A percentile compares a stretch with the other conserved stretches of the same genome.
Conservation (phyloP, 805 yeast species). For the Metschnikowia borealis region DNA sequence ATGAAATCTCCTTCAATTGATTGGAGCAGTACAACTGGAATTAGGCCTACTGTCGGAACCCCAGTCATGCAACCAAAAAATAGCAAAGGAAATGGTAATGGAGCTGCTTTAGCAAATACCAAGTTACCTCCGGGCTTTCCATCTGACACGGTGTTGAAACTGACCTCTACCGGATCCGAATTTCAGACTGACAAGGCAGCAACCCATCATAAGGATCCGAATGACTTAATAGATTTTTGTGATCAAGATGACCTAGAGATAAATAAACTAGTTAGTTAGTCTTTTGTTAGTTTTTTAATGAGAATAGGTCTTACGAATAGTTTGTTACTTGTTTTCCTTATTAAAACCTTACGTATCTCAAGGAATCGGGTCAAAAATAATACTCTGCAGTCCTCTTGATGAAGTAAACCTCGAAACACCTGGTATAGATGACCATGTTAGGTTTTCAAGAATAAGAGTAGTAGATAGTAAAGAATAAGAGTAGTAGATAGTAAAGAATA, state of each 20-base stretch:
- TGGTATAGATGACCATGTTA: too few relatives aligned
- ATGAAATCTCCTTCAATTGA: not conserved
- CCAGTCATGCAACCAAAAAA: too few relatives aligned
- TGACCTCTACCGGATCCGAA: conserved; percentile 15
- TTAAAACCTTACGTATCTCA: not conserved
- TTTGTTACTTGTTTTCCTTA: too few relatives aligned
- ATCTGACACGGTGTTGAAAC: conserved; percentile 25
- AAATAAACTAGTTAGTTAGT: not conserved
- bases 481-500: too few relatives aligned
- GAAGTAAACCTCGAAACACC: too few relatives aligned
- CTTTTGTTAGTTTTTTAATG: not conserved
- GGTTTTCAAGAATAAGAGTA: too few relatives aligned
- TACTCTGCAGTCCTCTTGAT: too few relatives aligned
- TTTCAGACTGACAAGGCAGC: not conserved
- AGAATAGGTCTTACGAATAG: too few relatives aligned
- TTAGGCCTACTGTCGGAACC: not conserved
- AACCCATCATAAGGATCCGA: not conserved
- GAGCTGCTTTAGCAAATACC: too few relatives aligned
- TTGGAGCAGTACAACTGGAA: not conserved
- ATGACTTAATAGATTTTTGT: conserved; percentile 1
- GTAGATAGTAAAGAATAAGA: too few relatives aligned
- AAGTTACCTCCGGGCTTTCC: conserved; percentile 33
- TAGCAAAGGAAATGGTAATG: too few relatives aligned
- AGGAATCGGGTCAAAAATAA: not conserved
- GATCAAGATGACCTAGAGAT: not conserved